Evolutionary conservation across 2,329 filamentous ascomycete species (phyloP).

Genomic region (Madurella fahalii): DNA sequence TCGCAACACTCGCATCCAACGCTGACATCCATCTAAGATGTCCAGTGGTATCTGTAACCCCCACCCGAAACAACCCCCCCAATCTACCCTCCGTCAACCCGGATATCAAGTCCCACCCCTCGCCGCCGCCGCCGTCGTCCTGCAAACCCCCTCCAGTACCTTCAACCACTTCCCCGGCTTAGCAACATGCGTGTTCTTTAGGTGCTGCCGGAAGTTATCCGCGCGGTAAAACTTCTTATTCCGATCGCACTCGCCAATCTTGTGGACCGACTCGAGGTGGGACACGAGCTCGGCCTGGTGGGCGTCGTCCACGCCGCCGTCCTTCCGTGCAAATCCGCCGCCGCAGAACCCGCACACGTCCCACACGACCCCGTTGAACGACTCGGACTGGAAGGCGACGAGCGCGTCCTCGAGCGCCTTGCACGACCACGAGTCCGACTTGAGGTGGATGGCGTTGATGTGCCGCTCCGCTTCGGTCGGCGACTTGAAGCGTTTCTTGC

Average conservation of each 20-base stretch:
- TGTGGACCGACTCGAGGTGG: conserved; percentile 21
- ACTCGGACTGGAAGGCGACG: conserved; percentile 16
- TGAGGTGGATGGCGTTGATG: conserved; percentile 26
- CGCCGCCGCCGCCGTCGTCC: conserved; percentile 5
- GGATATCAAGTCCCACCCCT: background rate
- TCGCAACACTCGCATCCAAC: too few relatives aligned
- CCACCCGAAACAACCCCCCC: too few relatives aligned
- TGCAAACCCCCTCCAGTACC: conserved; percentile 21
- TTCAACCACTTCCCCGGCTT: conserved; percentile 24
- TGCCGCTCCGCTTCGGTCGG: conserved; percentile 26
- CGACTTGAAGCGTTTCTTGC: conserved; percentile 25
- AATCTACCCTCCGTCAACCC: background rate
- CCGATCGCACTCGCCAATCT: conserved; percentile 21
- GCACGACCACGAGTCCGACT: conserved; percentile 25
- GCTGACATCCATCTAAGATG: too few relatives aligned
- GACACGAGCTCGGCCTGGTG: conserved; percentile 14
- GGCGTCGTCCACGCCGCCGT: background rate
- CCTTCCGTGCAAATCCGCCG: conserved; percentile 16
- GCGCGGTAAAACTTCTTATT: conserved; percentile 25
- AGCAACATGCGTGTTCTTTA: conserved; percentile 24
- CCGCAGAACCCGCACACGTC: conserved; percentile 25
- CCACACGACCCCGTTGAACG: conserved; percentile 12
- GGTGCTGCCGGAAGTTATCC: conserved; percentile 25
- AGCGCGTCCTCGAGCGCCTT: conserved; percentile 18
- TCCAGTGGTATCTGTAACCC: too few relatives aligned